Conservation (phyloP, 768 basidiomycete genomes). For the Lentinus tigrinus region DNA sequence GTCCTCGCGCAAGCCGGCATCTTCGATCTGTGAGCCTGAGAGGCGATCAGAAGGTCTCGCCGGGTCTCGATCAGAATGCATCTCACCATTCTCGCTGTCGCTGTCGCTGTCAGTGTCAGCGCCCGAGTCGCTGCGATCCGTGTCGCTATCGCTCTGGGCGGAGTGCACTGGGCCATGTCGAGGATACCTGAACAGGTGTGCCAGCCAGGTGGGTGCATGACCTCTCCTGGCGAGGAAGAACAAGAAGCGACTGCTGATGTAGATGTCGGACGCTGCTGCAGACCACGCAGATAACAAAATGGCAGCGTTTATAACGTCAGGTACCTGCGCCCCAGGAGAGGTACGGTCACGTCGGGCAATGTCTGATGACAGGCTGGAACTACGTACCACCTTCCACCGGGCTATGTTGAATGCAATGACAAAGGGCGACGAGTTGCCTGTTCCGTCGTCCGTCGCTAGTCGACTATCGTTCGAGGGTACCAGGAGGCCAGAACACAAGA, state of each 20-base stretch:
- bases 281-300: slow-evolving; percentile 57
- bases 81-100: neutral
- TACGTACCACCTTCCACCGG: slow-evolving; percentile 42
- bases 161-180: neutral
- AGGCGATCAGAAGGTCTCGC: neutral
- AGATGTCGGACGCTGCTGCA: slow-evolving; percentile 52
- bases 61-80: neutral
- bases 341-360: neutral
- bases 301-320: slow-evolving; percentile 38
- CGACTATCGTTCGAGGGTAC: slow-evolving; percentile 35
- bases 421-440: slow-evolving; percentile 42
- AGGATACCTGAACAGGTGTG: slow-evolving; percentile 22
- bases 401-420: slow-evolving; percentile 45
- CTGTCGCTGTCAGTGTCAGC: slow-evolving; percentile 1
- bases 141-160: neutral
- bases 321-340: slow-evolving; percentile 23
- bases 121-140: neutral
- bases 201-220: slow-evolving; percentile 31
- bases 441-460: slow-evolving; percentile 31
- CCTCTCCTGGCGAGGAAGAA: slow-evolving; percentile 54
- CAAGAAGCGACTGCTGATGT: slow-evolving; percentile 46
- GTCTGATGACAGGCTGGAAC: slow-evolving; percentile 2
- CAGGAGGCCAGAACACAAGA: slow-evolving; percentile 43
- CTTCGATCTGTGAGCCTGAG: neutral
- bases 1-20: slow-evolving; percentile 1